phyloP scores from a whole-genome alignment of 352 stramenopile species.

The Pythium brachiatum region DNA sequence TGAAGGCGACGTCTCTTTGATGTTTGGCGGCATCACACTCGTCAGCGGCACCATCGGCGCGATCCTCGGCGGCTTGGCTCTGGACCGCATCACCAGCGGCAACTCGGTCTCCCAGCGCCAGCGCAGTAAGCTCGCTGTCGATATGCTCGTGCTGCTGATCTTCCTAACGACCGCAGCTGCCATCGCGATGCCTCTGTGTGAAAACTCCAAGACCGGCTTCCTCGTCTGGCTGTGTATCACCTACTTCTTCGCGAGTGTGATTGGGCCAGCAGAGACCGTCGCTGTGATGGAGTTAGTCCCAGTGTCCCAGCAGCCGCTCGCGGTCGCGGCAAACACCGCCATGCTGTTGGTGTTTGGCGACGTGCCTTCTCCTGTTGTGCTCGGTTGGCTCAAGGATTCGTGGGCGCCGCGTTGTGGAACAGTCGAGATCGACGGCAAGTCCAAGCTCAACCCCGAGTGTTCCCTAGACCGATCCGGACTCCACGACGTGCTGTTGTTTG shows the following conservation, averaged over 20 bases:
- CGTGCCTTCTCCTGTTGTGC: conserved; percentile 91
- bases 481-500: conserved; percentile 66
- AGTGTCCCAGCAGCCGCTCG: conserved; percentile 84
- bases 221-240: conserved; percentile 64
- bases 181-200: conserved; percentile 60
- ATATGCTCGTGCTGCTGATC: conserved; percentile 70
- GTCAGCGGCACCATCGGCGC: conserved; percentile 87
- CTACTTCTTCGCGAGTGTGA: conserved; percentile 63
- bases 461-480: conserved; percentile 55
- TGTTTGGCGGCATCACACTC: conserved; percentile 84
- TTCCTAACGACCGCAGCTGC: conserved; percentile 48
- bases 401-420: conserved; percentile 87
- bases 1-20: conserved; percentile 77
- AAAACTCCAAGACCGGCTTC: conserved; percentile 46
- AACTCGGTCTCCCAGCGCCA: conserved; percentile 28
- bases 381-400: conserved; percentile 91
- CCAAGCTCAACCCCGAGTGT: conserved; percentile 65
- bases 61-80: conserved; percentile 77
- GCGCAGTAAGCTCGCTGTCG: conserved; percentile 50
- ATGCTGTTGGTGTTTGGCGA: conserved; percentile 92
- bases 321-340: conserved; percentile 88
- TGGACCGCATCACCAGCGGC: conserved; percentile 49
- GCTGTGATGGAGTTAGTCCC: conserved; percentile 89
- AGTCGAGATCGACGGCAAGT: conserved; percentile 55
- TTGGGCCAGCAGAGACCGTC: conserved; percentile 79